These are phyloP conservation scores for Nannizziopsis arthrosporioides DNA, from an alignment of 2,329 filamentous ascomycete genomes.

Conservation along the genomic window DNA sequence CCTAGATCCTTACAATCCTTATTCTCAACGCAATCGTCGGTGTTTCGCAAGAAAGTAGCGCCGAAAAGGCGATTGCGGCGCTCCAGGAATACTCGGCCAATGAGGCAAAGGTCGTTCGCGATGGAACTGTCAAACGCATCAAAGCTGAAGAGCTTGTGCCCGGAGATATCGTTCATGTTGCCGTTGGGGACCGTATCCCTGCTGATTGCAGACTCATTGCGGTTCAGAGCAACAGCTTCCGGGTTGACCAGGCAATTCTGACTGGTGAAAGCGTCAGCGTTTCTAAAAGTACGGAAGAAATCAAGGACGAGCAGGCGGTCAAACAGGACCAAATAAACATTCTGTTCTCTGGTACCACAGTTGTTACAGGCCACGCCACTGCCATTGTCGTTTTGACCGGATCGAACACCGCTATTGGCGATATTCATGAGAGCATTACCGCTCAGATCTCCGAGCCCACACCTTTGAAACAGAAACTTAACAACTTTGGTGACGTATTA, in stretches of 20 bases:
- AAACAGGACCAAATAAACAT: constrained; percentile 97
- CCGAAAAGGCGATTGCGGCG: constrained; percentile 94
- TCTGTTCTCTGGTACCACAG: constrained; percentile 95
- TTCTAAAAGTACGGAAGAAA: constrained; percentile 59
- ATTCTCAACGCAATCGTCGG: constrained; percentile 94
- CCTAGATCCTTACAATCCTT: constrained; percentile 85
- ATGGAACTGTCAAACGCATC: constrained; percentile 67
- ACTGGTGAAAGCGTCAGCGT: constrained; percentile 98
- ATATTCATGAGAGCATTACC: constrained; percentile 97
- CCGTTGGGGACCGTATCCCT: constrained; percentile 85
- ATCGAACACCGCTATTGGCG: constrained; percentile 83
- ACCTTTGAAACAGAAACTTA: constrained; percentile 94
- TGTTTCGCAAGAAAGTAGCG: constrained; percentile 96
- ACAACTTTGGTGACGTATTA: constrained; percentile 90
- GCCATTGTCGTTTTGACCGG: constrained; percentile 87
- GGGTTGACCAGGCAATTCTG: constrained; percentile 90
- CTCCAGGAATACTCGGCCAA: constrained; percentile 99
- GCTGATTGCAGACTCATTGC: constrained; percentile 84
- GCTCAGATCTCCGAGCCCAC: constrained; percentile 96
- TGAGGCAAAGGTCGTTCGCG: constrained; percentile 83
- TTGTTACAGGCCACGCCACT: constrained; percentile 84
- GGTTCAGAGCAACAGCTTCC: constrained; percentile 95
- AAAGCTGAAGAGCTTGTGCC: constrained; percentile 97
- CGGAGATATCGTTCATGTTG: constrained; percentile 77
- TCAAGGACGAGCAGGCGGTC: constrained; percentile 73